Evolutionary conservation across 805 yeast genomes (phyloP).

Genomic region (Candida takata): DNA sequence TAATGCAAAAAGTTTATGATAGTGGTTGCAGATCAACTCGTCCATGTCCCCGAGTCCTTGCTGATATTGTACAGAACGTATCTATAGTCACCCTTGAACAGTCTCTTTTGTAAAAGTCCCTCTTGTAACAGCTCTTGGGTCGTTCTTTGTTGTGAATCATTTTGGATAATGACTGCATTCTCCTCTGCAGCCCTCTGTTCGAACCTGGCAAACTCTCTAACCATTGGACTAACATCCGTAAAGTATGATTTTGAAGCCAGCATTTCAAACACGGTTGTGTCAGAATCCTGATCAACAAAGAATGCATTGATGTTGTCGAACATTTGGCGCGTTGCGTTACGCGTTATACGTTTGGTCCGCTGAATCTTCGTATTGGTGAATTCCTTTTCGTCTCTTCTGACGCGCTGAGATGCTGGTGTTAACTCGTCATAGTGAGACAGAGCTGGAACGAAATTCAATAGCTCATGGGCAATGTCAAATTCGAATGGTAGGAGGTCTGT

Average conservation of each 20-base stretch:
- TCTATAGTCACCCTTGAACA: not conserved
- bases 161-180: slow-evolving; percentile 3
- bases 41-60: slow-evolving; percentile 1
- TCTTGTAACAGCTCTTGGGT: not conserved
- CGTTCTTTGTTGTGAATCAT: slow-evolving; percentile 1
- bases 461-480: slow-evolving; percentile 25
- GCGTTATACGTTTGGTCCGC: slow-evolving; percentile 11
- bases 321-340: slow-evolving; percentile 7
- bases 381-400: slow-evolving; percentile 10
- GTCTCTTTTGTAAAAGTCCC: not conserved
- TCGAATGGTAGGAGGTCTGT: slow-evolving; percentile 34
- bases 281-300: slow-evolving; percentile 2
- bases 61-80: not conserved
- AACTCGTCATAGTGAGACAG: not conserved
- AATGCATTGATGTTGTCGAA: slow-evolving; percentile 6
- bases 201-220: slow-evolving; percentile 19
- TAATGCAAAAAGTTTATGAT: not conserved
- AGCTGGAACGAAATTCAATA: slow-evolving; percentile 6
- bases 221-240: slow-evolving; percentile 19
- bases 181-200: slow-evolving; percentile 6
- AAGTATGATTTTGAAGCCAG: slow-evolving; percentile 8
- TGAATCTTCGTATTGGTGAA: slow-evolving; percentile 12
- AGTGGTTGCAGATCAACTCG: not conserved
- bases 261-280: slow-evolving; percentile 11
- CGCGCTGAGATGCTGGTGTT: not conserved